Percentiles rank a stretch among this genome's conserved stretches.
Evolutionary conservation across 2,329 filamentous ascomycete genomes (phyloP).

Genomic region (Pezicula neosporulosa): DNA sequence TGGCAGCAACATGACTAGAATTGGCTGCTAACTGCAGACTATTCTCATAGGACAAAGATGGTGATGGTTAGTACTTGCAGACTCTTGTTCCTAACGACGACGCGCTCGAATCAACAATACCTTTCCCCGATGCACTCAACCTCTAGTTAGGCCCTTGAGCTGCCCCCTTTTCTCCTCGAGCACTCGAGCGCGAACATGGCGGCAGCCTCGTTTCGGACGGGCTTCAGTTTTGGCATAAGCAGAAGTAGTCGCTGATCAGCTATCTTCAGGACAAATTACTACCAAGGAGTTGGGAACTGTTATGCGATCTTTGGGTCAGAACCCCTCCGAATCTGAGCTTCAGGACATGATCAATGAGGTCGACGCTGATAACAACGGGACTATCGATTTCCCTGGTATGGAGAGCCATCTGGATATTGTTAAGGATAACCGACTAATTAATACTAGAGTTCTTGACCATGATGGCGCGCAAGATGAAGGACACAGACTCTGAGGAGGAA

Average conservation of each 20-base stretch:
- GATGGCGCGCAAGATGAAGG: slow-evolving; percentile 95
- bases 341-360: slow-evolving; percentile 96
- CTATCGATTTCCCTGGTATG: slow-evolving; percentile 86
- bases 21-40: slow-evolving; percentile 21
- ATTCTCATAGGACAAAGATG: slow-evolving; percentile 73
- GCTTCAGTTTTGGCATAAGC: no score
- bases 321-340: slow-evolving; percentile 84
- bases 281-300: slow-evolving; percentile 88
- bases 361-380: slow-evolving; percentile 88
- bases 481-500: slow-evolving; percentile 87
- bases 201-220: no score
- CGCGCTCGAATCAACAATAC: background rate
- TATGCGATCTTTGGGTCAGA: slow-evolving; percentile 87
- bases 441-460: slow-evolving; percentile 79
- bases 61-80: slow-evolving; percentile 68
- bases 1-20: slow-evolving; percentile 21
- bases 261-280: slow-evolving; percentile 73
- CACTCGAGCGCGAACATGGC: background rate
- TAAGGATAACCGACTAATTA: slow-evolving; percentile 23
- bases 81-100: background rate
- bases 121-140: background rate
- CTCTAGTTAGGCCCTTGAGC: background rate
- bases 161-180: background rate
- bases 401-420: background rate
- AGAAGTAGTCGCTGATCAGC: slow-evolving; percentile 12